phyloP scores from a whole-genome alignment of 2,329 filamentous ascomycete species.

The Calonectria hongkongensis region DNA sequence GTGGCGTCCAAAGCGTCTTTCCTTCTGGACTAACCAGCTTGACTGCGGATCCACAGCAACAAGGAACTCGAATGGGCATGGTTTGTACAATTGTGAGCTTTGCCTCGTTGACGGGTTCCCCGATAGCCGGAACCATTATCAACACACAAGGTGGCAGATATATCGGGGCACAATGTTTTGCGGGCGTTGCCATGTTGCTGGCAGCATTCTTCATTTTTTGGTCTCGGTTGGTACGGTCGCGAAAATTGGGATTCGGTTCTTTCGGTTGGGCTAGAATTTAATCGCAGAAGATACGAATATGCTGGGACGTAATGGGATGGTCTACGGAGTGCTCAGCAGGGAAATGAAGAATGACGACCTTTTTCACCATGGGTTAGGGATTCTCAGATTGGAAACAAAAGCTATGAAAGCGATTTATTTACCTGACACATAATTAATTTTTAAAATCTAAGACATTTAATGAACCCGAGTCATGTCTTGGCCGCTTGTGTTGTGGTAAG shows the following conservation, averaged over 20 bases:
- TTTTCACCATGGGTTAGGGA: background rate
- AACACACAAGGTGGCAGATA: constrained; percentile 43
- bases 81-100: constrained; percentile 62
- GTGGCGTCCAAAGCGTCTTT: constrained; percentile 52
- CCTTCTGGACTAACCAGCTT: constrained; percentile 60
- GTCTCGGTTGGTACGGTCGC: constrained; percentile 40
- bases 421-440: background rate
- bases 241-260: constrained; percentile 30
- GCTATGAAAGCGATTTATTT: background rate
- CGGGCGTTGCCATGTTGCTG: constrained; percentile 43
- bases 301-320: too few relatives aligned
- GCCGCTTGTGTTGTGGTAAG: background rate
- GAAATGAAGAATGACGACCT: background rate
- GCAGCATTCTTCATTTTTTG: constrained; percentile 41
- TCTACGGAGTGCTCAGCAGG: background rate
- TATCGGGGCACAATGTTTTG: constrained; percentile 49
- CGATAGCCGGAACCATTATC: constrained; percentile 54
- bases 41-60: constrained; percentile 60
- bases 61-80: constrained; percentile 64
- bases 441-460: background rate
- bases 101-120: constrained; percentile 62
- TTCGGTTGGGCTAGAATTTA: constrained; percentile 11
- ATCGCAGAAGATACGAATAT: background rate
- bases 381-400: background rate
- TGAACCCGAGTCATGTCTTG: background rate